Percentiles rank a stretch among this genome's conserved stretches.
phyloP scores from a whole-genome alignment of 345 rosid species.

The Murraya koenigii region DNA sequence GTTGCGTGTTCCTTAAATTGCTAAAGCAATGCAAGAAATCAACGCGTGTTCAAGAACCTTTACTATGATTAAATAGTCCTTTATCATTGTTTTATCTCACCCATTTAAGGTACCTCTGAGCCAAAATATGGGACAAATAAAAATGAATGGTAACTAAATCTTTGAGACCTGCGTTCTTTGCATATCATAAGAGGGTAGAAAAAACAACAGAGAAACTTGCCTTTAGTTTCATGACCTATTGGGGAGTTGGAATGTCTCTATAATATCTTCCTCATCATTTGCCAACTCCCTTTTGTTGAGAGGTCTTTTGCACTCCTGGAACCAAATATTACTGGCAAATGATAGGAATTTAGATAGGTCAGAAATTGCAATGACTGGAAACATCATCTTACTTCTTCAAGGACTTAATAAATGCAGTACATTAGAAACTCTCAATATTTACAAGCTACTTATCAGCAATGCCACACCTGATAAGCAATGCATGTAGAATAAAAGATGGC shows the following conservation, averaged over 20 bases:
- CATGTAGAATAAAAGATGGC: neutral
- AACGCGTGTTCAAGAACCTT: neutral
- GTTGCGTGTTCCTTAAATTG: neutral
- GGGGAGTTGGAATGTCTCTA: slow-evolving; percentile 77
- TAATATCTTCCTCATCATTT: slow-evolving; percentile 89
- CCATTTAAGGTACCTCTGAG: neutral
- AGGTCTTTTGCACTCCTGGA: slow-evolving; percentile 95
- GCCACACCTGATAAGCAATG: neutral
- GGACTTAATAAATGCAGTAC: slow-evolving; percentile 4
- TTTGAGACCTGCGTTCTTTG: neutral
- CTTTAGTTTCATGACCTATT: slow-evolving; percentile 93
- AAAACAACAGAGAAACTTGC: slow-evolving; percentile 30
- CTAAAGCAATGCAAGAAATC: neutral
- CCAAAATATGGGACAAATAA: neutral
- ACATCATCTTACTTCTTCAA: slow-evolving; percentile 4
- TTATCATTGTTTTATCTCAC: neutral
- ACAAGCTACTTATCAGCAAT: slow-evolving; percentile 2
- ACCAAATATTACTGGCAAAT: slow-evolving; percentile 11
- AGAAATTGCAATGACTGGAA: neutral
- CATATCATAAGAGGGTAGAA: neutral
- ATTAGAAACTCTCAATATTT: neutral
- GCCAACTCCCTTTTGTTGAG: slow-evolving; percentile 90
- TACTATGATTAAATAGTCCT: neutral
- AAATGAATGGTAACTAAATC: neutral
- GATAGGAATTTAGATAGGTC: neutral